These are phyloP conservation scores for Lachnellula willkommii DNA, from an alignment of 2,329 filamentous ascomycete genomes.

Conservation along the genomic window DNA sequence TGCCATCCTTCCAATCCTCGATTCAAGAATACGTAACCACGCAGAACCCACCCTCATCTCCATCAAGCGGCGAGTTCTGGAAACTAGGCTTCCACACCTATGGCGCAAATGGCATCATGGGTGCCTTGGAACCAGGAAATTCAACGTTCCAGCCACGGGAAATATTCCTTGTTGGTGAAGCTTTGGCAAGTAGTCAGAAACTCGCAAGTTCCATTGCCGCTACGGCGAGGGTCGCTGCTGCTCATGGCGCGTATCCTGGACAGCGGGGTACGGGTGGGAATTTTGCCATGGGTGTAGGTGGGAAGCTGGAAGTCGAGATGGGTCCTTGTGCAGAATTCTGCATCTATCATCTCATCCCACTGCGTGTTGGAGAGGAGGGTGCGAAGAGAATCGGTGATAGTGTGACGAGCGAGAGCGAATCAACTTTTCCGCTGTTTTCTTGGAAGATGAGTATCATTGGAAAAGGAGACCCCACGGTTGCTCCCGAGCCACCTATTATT, in stretches of 20 bases:
- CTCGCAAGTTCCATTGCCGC: constrained; percentile 40
- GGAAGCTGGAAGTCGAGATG: constrained; percentile 33
- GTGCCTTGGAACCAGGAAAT: constrained; percentile 25
- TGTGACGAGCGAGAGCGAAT: background rate
- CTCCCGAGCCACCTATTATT: background rate
- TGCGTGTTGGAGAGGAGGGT: constrained; percentile 4
- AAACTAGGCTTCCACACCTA: constrained; percentile 42
- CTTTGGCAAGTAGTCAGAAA: constrained; percentile 40
- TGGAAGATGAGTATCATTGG: background rate
- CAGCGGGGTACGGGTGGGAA: constrained; percentile 51
- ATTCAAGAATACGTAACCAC: constrained; percentile 31
- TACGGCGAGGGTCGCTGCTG: constrained; percentile 36
- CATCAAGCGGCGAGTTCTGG: constrained; percentile 25
- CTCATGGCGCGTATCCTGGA: constrained; percentile 43
- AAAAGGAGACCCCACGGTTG: background rate
- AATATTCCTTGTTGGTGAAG: constrained; percentile 44
- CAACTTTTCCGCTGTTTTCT: background rate
- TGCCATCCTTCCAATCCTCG: constrained; percentile 33
- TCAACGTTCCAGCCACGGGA: constrained; percentile 31
- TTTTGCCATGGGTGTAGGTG: constrained; percentile 41
- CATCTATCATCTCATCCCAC: constrained; percentile 38
- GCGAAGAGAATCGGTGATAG: background rate
- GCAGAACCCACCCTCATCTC: constrained; percentile 9
- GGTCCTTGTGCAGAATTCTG: constrained; percentile 41
- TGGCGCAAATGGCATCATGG: constrained; percentile 37